Base-by-base conservation (phyloP, 352 stramenopile genomes). In the Globisporangium acanthophoron region DNA sequence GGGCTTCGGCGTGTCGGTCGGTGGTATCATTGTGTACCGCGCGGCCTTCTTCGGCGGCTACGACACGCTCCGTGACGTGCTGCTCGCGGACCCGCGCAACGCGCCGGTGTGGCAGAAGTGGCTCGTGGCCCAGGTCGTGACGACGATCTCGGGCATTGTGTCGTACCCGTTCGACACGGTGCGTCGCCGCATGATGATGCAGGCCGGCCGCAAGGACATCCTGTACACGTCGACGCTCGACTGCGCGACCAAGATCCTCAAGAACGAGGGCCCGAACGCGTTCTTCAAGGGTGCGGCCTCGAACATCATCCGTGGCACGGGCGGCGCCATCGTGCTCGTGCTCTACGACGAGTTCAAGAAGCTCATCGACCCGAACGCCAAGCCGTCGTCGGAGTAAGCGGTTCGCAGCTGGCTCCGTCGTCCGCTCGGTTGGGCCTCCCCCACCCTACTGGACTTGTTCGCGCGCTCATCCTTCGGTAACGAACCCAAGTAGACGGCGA, bases 291-390 rank as follows among this genome's bases (percentile, higher is more conserved):
- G 97, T 70, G 97, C 97, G 56, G 95, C 94, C 67, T 98, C 97
- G 63, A 99, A 99, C 80, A 80, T 97, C 64, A 96, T 99, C 72
- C 96, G 97, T 97, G 98, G 96, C 65, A 97, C 98, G 69, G 97
- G 97, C 70, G 96, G 96, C 78, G 96, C 97, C 56, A 86, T 99
- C 57, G 96, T 99, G 60, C 90, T 99, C 80, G 97, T 99, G 48
- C 76, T 99, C 65, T 99, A 99, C 88, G 97, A 98, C 65, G 96
- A 99, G 82, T 98, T 99, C 85, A 99, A 99, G 88, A 85, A 85
- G 64, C 41, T 92, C 43, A 81, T 92, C 57, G 65, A 74, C 62
- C 71, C 71, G 41, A 74, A 74, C 65, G 71, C 71, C 71, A 80
- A 80, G 71, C 71, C 71, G 62, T 77, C 71, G 61, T 77, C 71